phyloP scores from a whole-genome alignment of 371 early-diverging fungal genomes.

The Mucor velutinosus region DNA sequence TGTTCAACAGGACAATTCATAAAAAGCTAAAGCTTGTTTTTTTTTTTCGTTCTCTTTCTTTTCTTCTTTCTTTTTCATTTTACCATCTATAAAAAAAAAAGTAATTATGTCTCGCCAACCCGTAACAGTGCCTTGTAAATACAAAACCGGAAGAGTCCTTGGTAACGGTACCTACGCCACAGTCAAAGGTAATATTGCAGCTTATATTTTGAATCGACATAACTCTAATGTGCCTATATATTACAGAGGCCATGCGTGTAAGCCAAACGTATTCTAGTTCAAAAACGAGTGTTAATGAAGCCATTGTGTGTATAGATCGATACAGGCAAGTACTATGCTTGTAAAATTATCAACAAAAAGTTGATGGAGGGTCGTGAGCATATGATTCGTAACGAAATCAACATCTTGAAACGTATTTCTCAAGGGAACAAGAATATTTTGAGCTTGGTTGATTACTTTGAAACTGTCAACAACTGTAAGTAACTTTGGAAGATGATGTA shows the following conservation, averaged over 20 bases:
- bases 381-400: constrained; percentile 91
- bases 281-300: not conserved
- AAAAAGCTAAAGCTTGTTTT: not conserved
- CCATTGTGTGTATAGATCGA: constrained; percentile 57
- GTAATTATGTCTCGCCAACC: constrained; percentile 19
- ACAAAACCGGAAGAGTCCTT: constrained; percentile 69
- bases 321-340: constrained; percentile 85
- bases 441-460: constrained; percentile 89
- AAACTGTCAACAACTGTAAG: constrained; percentile 86
- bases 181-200: constrained; percentile 64
- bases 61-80: not conserved
- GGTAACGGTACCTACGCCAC: constrained; percentile 74
- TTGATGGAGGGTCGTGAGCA: constrained; percentile 87
- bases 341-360: constrained; percentile 91
- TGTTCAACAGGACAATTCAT: not conserved
- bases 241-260: constrained; percentile 54
- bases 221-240: not conserved
- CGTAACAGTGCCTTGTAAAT: constrained; percentile 67
- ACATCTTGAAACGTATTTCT: constrained; percentile 80
- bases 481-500: not conserved
- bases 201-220: not conserved
- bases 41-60: not conserved
- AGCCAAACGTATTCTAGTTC: constrained; percentile 15
- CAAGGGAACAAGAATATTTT: constrained; percentile 88
- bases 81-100: not conserved